Conservation (phyloP, 176 grass and related monocot species). For the Lolium multiflorum region DNA sequence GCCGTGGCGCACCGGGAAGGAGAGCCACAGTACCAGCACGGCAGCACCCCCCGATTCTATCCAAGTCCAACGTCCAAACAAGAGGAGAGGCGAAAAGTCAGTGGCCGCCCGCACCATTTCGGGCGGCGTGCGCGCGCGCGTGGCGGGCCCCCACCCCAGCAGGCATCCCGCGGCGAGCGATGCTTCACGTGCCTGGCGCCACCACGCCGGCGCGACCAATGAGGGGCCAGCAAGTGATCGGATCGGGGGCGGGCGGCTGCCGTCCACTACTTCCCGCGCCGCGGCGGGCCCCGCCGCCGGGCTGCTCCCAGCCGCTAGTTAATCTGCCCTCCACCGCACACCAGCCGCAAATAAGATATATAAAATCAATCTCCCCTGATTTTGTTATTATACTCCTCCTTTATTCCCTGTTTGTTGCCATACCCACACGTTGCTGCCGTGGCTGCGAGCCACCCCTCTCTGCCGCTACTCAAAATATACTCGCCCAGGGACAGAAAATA, state of each 20-base stretch:
- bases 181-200: neutral
- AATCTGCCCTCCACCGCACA: neutral
- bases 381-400: neutral
- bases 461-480: neutral
- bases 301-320: constrained; percentile 56
- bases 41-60: too few relatives aligned
- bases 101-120: neutral
- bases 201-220: neutral
- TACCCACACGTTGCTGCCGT: neutral
- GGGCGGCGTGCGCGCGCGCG: neutral
- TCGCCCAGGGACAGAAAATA: neutral
- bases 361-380: neutral
- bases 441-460: neutral
- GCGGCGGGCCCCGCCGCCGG: constrained; percentile 41
- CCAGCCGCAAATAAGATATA: neutral
- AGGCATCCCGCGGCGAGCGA: neutral
- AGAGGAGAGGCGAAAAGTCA: neutral
- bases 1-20: too few relatives aligned
- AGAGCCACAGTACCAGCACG: too few relatives aligned
- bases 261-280: constrained; percentile 55
- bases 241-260: constrained; percentile 35
- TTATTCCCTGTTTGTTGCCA: neutral
- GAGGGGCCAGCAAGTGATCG: constrained; percentile 54
- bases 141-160: neutral
- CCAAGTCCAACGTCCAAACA: neutral